Evolutionary conservation across 192 early-diverging fungal genomes (phyloP).

Genomic region (Mycoemilia scoparia): DNA sequence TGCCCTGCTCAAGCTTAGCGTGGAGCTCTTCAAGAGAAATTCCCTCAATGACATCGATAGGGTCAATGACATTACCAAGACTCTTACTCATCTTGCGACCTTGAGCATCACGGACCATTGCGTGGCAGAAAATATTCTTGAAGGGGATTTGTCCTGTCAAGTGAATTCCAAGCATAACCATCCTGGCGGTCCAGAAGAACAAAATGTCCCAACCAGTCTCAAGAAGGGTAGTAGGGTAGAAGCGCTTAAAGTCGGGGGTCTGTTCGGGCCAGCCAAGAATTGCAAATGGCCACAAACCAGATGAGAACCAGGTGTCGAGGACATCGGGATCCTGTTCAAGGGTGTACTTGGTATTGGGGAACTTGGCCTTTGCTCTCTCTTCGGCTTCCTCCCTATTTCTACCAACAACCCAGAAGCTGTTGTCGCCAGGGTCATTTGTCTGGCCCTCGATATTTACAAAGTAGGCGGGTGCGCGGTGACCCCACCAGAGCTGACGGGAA

Average conservation of each 20-base stretch:
- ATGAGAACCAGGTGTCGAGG: constrained; percentile 98
- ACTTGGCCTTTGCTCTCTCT: constrained; percentile 54
- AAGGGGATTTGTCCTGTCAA: constrained; percentile 93
- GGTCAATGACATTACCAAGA: constrained; percentile 96
- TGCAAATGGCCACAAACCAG: constrained; percentile 96
- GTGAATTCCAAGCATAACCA: constrained; percentile 97
- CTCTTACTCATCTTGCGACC: constrained; percentile 97
- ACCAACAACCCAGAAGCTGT: constrained; percentile 74
- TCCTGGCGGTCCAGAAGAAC: constrained; percentile 99
- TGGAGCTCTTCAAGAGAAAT: constrained; percentile 65
- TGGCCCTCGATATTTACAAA: constrained; percentile 66
- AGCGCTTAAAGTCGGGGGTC: constrained; percentile 64
- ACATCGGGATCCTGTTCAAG: constrained; percentile 95
- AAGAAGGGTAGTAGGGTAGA: constrained; percentile 79
- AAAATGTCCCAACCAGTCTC: constrained; percentile 99
- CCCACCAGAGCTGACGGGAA: constrained; percentile 99
- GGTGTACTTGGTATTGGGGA: constrained; percentile 57
- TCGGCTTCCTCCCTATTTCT: constrained; percentile 56
- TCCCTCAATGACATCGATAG: constrained; percentile 90
- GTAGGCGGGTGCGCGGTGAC: constrained; percentile 90
- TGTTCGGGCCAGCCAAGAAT: constrained; percentile 92
- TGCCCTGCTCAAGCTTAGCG: constrained; percentile 57
- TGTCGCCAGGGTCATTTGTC: constrained; percentile 31
- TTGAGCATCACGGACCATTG: constrained; percentile 94
- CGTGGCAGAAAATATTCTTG: constrained; percentile 87